Evolutionary conservation across 257 asterid species (phyloP).

Genomic region (Schizonepeta tenuifolia): DNA sequence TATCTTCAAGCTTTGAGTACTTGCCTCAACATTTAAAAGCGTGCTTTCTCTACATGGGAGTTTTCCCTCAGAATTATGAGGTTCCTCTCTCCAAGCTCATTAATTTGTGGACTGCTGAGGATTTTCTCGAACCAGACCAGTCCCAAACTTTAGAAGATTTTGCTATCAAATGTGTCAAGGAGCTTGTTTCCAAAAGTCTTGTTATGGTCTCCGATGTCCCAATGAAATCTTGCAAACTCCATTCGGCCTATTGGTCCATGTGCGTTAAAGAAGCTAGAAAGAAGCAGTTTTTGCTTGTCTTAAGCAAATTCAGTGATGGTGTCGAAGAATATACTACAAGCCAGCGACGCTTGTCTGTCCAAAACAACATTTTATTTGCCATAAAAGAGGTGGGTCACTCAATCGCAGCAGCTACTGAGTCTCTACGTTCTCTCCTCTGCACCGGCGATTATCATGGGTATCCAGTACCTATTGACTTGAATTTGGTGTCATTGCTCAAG

Average conservation of each 20-base stretch:
- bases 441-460: neutral
- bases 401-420: neutral
- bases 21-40: too few relatives aligned
- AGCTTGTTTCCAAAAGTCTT: constrained; percentile 1
- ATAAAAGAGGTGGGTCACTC: neutral
- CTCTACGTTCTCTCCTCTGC: constrained; percentile 4
- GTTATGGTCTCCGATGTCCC: neutral
- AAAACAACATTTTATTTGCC: too few relatives aligned
- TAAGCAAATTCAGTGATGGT: neutral
- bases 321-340: neutral
- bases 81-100: too few relatives aligned
- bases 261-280: constrained; percentile 1
- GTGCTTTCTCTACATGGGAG: too few relatives aligned
- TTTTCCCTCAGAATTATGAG: too few relatives aligned
- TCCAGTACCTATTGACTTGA: neutral
- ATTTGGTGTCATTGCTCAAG: constrained; percentile 7
- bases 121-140: too few relatives aligned
- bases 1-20: too few relatives aligned
- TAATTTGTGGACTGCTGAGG: too few relatives aligned
- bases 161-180: too few relatives aligned
- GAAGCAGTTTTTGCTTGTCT: constrained; percentile 11
- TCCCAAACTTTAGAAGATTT: too few relatives aligned
- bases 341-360: too few relatives aligned
- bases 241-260: constrained; percentile 9
- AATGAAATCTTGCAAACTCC: constrained; percentile 18